Percentiles rank a stretch among this genome's conserved stretches.
Conservation (phyloP, 257 asterid genomes). For the Sherardia arvensis region DNA sequence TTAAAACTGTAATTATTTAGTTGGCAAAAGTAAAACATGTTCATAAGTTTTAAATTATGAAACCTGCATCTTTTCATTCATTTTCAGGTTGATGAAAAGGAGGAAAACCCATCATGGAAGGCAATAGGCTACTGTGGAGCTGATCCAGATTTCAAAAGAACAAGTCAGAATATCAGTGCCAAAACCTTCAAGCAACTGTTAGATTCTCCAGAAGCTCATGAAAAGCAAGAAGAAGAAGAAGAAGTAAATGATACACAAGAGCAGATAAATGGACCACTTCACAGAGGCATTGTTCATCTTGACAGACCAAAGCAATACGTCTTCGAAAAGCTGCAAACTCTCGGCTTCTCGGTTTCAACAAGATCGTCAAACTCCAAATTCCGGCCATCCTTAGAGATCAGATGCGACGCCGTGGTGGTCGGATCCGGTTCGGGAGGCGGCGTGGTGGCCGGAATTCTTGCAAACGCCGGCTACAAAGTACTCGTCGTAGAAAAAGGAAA, state of each 20-base stretch:
- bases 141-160: slow-evolving; percentile 33
- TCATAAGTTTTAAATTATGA: too few relatives aligned
- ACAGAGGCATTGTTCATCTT: slow-evolving; percentile 36
- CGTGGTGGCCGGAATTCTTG: slow-evolving; percentile 71
- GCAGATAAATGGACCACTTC: slow-evolving; percentile 37
- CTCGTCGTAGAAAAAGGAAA: slow-evolving; percentile 74
- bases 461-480: slow-evolving; percentile 70
- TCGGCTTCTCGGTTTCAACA: slow-evolving; percentile 39
- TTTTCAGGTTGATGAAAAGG: slow-evolving; percentile 48
- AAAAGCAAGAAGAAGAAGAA: slow-evolving; percentile 14
- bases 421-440: slow-evolving; percentile 98
- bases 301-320: slow-evolving; percentile 20
- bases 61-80: too few relatives aligned
- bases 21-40: too few relatives aligned
- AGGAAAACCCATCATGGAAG: slow-evolving; percentile 59
- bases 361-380: slow-evolving; percentile 5
- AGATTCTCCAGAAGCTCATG: slow-evolving; percentile 5
- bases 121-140: slow-evolving; percentile 80
- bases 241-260: slow-evolving; percentile 13
- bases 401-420: slow-evolving; percentile 68
- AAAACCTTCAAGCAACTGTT: slow-evolving; percentile 10
- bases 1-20: too few relatives aligned
- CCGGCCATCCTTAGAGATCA: slow-evolving; percentile 30
- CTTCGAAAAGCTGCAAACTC: slow-evolving; percentile 18
- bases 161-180: neutral